Evolutionary conservation across 257 asterid species (phyloP).

Genomic region (Fraxinus cuspidata): DNA sequence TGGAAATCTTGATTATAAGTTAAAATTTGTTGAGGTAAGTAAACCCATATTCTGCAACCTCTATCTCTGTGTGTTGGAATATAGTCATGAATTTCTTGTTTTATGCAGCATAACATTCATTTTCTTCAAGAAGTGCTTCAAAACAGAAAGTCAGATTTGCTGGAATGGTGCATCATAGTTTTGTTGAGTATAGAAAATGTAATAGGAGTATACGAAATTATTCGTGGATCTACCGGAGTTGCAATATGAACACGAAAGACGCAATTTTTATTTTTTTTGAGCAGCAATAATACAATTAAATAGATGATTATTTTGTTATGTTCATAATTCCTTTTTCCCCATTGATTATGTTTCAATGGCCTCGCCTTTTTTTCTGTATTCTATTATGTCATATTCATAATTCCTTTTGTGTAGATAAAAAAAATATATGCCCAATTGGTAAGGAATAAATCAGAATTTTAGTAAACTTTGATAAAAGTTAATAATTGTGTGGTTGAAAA

Average conservation of each 20-base stretch:
- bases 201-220: conserved; percentile 35
- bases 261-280: conserved; percentile 1
- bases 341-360: no score
- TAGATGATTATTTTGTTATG: not conserved
- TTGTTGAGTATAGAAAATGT: conserved; percentile 60
- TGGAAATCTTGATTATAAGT: conserved; percentile 89
- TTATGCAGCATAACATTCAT: conserved; percentile 88
- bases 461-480: no score
- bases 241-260: conserved; percentile 26
- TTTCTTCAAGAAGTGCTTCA: conserved; percentile 98
- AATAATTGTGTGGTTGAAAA: no score
- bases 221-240: conserved; percentile 51
- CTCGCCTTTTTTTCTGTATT: no score
- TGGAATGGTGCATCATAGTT: conserved; percentile 92
- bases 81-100: not conserved
- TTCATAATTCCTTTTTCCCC: no score
- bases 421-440: no score
- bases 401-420: no score
- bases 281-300: not conserved
- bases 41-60: not conserved
- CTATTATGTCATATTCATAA: no score
- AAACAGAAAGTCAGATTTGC: conserved; percentile 70
- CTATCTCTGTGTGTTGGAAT: no score
- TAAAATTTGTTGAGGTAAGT: conserved; percentile 87
- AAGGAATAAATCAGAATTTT: no score